Evolutionary conservation across 768 basidiomycete genomes (phyloP), one percentile per base, ranked within the genome.

Genomic region (Psilocybe cubensis): DNA sequence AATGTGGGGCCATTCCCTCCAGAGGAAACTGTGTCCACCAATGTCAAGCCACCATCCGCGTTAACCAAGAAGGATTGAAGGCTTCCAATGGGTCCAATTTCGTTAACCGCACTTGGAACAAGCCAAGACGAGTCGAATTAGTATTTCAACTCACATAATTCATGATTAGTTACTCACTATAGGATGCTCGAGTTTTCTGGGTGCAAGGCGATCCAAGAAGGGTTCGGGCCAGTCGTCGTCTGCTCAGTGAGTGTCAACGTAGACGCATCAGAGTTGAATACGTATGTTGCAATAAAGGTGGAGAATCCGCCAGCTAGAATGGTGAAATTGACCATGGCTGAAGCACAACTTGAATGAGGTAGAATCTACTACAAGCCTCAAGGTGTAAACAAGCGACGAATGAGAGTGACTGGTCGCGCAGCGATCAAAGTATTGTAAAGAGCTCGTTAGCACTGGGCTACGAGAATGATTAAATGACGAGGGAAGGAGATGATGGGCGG

Each of bases 131-230:
- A n/a, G n/a, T 33, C 1, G 23, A 50, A 17, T 18, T n/a, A 20
- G 33, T 28, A 1, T 31, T 27, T 35, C 21, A 38, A 23, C 21
- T 18, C 11, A 21, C 12, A 56, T 42, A 12, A 7, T 8, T 17
- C 33, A 9, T 5, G 12, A 21, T n/a, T 14, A 25, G 23, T 27
- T 17, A 74, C 83, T 45, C 57, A 87, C 86, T 87, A 87, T 51
- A 87, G 73, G 29, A 88, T 79, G 57, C 78, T 84, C 25, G 73
- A 71, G 67, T 87, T 83, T 40, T 75, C 74, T 0, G 80, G 81
- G 58, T 85, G 79, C 14, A 75, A 76, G 0, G 73, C 75, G 28
- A 88, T 83, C 86, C 86, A 87, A 0, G 84, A 84, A 1, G 83
- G 77, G 63, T 81, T 85, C 4, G 62, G 66, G 1, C 80, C 82